Percentiles rank a stretch among this genome's conserved stretches.
Conservation (phyloP, 495 filamentous ascomycete species). For the Neurospora sp. region DNA sequence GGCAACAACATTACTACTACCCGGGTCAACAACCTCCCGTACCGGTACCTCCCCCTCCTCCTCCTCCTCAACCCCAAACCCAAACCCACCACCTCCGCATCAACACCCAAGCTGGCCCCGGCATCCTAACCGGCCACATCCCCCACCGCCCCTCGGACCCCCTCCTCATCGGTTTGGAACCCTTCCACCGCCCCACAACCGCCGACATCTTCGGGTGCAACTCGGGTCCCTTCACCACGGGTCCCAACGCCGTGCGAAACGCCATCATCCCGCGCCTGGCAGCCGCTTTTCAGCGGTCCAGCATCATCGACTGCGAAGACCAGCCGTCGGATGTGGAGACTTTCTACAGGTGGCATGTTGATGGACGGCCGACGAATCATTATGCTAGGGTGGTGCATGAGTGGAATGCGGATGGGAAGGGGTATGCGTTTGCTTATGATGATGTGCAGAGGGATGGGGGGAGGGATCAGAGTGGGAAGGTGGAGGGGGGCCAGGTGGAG, state of each 20-base stretch:
- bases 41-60: not conserved
- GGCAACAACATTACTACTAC: not conserved
- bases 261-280: conserved; percentile 53
- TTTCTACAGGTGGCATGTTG: conserved; percentile 41
- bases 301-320: conserved; percentile 37
- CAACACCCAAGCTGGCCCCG: conserved; percentile 32
- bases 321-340: conserved; percentile 42
- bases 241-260: conserved; percentile 44
- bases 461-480: conserved; percentile 55
- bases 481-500: conserved; percentile 48
- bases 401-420: conserved; percentile 52
- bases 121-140: conserved; percentile 9
- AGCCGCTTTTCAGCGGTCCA: conserved; percentile 55
- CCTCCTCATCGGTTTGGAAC: conserved; percentile 32
- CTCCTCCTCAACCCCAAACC: not conserved
- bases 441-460: conserved; percentile 57
- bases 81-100: conserved; percentile 13
- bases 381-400: conserved; percentile 61
- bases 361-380: conserved; percentile 49
- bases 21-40: not conserved
- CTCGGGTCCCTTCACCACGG: conserved; percentile 56
- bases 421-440: conserved; percentile 76
- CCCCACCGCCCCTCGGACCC: not conserved
- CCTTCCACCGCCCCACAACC: conserved; percentile 48
- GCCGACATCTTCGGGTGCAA: conserved; percentile 65